These are phyloP conservation scores for Tetragonia tetragonoides DNA, from an alignment of 148 eudicot species.

Conservation along the genomic window DNA sequence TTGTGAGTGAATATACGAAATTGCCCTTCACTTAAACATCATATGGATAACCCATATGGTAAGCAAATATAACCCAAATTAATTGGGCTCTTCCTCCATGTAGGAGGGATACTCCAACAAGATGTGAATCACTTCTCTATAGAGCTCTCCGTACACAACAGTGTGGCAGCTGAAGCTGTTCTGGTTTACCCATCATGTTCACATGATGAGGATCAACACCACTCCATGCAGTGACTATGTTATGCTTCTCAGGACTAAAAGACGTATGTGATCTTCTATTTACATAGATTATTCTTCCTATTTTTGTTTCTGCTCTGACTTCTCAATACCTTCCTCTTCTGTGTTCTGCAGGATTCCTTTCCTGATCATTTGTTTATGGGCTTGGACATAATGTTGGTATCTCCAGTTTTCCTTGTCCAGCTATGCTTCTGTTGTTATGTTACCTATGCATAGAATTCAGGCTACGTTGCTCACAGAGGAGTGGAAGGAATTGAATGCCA, in stretches of 20 bases:
- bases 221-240: background rate
- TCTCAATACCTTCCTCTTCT: background rate
- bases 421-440: conserved; percentile 10
- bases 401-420: background rate
- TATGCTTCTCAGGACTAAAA: background rate
- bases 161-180: background rate
- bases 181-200: background rate
- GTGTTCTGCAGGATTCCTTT: conserved; percentile 11
- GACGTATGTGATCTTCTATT: background rate
- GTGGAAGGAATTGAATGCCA: background rate
- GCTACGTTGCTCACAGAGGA: background rate
- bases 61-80: too few relatives aligned
- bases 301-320: background rate
- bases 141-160: background rate
- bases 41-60: too few relatives aligned
- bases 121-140: conserved; percentile 1
- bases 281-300: background rate
- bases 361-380: background rate
- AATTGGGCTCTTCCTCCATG: too few relatives aligned
- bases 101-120: too few relatives aligned
- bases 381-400: background rate
- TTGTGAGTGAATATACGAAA: too few relatives aligned
- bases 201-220: conserved; percentile 11
- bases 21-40: too few relatives aligned
- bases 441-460: background rate